Evolutionary conservation across 805 yeast species (phyloP).

Genomic region (Ogataea ganodermae): DNA sequence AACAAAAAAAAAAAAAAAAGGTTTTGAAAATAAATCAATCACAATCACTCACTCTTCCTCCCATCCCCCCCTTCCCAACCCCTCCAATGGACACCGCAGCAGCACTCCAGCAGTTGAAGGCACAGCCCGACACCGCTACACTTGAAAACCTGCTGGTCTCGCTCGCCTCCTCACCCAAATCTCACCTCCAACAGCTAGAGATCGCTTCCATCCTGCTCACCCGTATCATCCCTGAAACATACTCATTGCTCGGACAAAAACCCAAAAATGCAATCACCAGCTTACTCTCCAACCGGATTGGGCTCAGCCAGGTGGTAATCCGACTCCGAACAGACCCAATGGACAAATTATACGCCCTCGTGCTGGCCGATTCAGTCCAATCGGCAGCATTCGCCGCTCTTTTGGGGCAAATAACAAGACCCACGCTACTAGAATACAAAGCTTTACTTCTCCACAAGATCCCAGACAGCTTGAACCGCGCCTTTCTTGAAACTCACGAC

Average conservation of each 20-base stretch:
- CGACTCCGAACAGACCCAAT: slow-evolving; percentile 9
- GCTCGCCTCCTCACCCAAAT: neutral
- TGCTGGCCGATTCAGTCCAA: slow-evolving; percentile 15
- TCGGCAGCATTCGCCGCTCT: slow-evolving; percentile 4
- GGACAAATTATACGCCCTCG: neutral
- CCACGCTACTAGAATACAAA: slow-evolving; percentile 14
- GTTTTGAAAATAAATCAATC: too few relatives aligned
- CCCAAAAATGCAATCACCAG: slow-evolving; percentile 2
- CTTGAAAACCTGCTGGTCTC: neutral
- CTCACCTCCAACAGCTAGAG: slow-evolving; percentile 15
- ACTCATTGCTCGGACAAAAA: slow-evolving; percentile 14
- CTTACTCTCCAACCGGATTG: slow-evolving; percentile 26
- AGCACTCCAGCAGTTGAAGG: neutral
- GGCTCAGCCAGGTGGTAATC: slow-evolving; percentile 25
- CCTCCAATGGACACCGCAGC: too few relatives aligned
- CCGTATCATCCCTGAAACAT: slow-evolving; percentile 24
- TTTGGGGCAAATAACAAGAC: neutral
- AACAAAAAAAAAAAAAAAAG: too few relatives aligned
- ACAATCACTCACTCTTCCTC: too few relatives aligned
- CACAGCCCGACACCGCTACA: neutral
- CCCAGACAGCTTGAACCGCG: slow-evolving; percentile 17
- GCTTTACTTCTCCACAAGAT: slow-evolving; percentile 19
- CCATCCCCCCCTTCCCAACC: too few relatives aligned
- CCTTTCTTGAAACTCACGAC: slow-evolving; percentile 10
- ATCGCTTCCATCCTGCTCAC: slow-evolving; percentile 18